A percentile compares a stretch with the other conserved stretches of the same genome.
Conservation (phyloP, 495 filamentous ascomycete genomes). For the Penicillium canariense region DNA sequence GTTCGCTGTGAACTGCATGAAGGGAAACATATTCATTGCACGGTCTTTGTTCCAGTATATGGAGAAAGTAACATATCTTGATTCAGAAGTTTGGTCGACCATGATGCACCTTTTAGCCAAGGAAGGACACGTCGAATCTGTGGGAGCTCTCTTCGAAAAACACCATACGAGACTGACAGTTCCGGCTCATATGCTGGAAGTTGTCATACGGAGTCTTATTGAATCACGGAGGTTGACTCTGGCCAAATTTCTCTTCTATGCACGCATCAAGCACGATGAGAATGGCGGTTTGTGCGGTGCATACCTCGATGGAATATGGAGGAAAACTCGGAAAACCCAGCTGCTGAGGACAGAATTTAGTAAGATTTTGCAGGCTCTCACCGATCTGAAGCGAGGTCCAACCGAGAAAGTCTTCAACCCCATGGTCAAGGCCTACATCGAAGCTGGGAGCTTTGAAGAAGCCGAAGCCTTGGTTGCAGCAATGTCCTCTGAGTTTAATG, state of each 20-base stretch:
- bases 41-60: constrained; percentile 38
- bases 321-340: constrained; percentile 41
- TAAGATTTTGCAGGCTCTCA: constrained; percentile 28
- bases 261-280: constrained; percentile 31
- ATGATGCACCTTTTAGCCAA: constrained; percentile 42
- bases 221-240: constrained; percentile 39
- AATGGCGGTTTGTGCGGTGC: constrained; percentile 39
- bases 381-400: constrained; percentile 25
- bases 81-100: constrained; percentile 37
- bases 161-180: constrained; percentile 29
- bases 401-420: constrained; percentile 46
- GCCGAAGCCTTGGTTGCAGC: constrained; percentile 37
- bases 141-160: constrained; percentile 32
- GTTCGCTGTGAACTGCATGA: constrained; percentile 40
- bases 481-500: constrained; percentile 31
- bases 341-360: constrained; percentile 35
- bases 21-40: constrained; percentile 41
- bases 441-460: constrained; percentile 36
- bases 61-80: constrained; percentile 33
- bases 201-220: constrained; percentile 40
- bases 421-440: constrained; percentile 40
- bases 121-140: constrained; percentile 41
- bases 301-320: constrained; percentile 44
- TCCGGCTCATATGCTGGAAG: constrained; percentile 35
- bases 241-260: constrained; percentile 37